Evolutionary conservation across 345 rosid genomes (phyloP), one percentile per base, ranked within the genome.

Genomic region (Sonneratia alba): DNA sequence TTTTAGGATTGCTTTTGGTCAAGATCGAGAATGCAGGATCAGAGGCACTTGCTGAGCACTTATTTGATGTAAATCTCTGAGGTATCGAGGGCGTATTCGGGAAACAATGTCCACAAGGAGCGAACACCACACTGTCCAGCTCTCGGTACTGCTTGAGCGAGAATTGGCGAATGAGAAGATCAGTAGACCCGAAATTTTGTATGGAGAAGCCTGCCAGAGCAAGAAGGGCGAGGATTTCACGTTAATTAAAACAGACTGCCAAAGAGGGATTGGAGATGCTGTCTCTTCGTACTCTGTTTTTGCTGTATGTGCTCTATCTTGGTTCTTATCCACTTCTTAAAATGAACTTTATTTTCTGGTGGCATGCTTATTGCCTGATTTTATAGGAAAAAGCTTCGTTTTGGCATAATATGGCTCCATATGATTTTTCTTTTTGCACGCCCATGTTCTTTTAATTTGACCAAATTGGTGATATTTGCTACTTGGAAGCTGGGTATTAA

Each of bases 141-240:
- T 96, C 9, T 87, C 98, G 18, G 95, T 90, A 66, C 80, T 96
- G 62, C 79, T 96, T 19, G 89, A 91, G 79, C 88, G 99, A 34
- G 99, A 96, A 82, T 83, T 86, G 74, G 98, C 98, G 0, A 84
- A 75, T 66, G 99, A 91, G 76, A 96, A 87, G 80, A 75, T 86
- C 36, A 97, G 86, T 72, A 86, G 88, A 19, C 98, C 97, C 27
- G 98, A 89, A 69, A 84, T 96, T 71, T 40, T 81, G 22, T 84
- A 89, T 14, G 99, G 98, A 9, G 89, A 96, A 72, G 94, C 93
- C 32, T 84, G 79, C 63, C 95, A 96, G 76, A 89, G 96, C 89
- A 96, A 92, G 93, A 96, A 96, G 81, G 99, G 98, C 36, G 99
- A 96, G 73, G 99, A 96, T 66, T 91, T 83, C 36, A 85, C 91